These are phyloP conservation scores for Cruciata laevipes DNA, from an alignment of 257 asterid genomes.

Conservation along the genomic window DNA sequence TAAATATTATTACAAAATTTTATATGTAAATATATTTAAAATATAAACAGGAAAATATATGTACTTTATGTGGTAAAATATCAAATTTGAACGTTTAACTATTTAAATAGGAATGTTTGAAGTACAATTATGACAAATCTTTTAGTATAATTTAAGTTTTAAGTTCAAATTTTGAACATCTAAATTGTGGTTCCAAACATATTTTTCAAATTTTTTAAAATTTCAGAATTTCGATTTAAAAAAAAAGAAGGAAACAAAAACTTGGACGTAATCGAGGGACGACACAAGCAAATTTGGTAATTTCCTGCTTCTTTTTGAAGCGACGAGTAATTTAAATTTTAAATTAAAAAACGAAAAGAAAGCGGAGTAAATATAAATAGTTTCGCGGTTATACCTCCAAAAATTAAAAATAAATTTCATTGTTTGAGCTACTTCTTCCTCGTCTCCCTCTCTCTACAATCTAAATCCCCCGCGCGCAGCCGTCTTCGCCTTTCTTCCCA, in stretches of 20 bases:
- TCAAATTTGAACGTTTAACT: too few species aligned
- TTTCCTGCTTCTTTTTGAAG: background rate
- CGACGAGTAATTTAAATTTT: background rate
- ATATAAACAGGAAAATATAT: too few species aligned
- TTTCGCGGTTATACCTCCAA: slow-evolving; percentile 34
- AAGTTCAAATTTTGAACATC: background rate
- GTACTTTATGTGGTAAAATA: too few species aligned
- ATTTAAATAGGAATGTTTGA: too few species aligned
- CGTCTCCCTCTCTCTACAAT: background rate
- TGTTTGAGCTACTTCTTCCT: slow-evolving; percentile 9
- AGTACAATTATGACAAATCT: too few species aligned
- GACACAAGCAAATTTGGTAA: background rate
- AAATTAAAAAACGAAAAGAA: background rate
- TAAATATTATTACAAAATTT: too few species aligned
- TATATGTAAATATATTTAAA: too few species aligned
- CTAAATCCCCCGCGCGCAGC: slow-evolving; percentile 15
- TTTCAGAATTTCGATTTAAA: too few species aligned
- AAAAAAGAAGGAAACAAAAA: too few species aligned
- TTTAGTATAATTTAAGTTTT: too few species aligned
- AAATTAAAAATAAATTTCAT: slow-evolving; percentile 15
- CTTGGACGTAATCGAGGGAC: background rate
- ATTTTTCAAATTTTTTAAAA: background rate
- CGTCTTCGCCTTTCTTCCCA: slow-evolving; percentile 6
- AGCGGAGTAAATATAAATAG: slow-evolving; percentile 19
- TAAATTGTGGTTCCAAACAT: background rate